These are phyloP conservation scores for Crithidia sp. DNA, from an alignment of 208 protist species.

Conservation along the genomic window DNA sequence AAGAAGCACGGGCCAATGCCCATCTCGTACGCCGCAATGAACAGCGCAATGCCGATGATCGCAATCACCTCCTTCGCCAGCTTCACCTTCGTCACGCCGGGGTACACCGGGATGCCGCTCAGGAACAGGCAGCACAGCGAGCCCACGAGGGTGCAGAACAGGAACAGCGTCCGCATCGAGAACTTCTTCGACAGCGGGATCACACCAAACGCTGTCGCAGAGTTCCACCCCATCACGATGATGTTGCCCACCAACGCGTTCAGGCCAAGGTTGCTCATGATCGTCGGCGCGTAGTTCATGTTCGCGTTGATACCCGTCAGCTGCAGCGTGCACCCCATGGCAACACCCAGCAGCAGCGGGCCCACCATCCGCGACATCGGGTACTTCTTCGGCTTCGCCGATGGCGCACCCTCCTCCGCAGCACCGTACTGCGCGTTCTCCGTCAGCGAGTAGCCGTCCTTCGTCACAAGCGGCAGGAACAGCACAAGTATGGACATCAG, in stretches of 20 bases:
- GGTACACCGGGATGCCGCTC: conserved; percentile 28
- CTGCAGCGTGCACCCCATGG: conserved; percentile 41
- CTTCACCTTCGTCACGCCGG: conserved; percentile 24
- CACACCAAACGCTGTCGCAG: conserved; percentile 31
- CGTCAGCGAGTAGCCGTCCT: conserved; percentile 10
- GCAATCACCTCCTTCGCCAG: conserved; percentile 29
- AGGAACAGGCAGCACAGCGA: conserved; percentile 35
- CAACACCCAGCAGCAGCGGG: conserved; percentile 28
- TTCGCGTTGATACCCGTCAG: conserved; percentile 59
- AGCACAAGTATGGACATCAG: conserved; percentile 2
- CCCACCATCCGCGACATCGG: conserved; percentile 4
- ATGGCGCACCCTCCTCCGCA: not conserved
- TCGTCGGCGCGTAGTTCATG: conserved; percentile 56
- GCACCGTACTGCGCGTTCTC: conserved; percentile 8
- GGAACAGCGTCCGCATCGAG: conserved; percentile 30
- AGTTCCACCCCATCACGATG: conserved; percentile 63
- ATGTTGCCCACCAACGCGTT: conserved; percentile 50
- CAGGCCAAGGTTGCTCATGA: conserved; percentile 34
- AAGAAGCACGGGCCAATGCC: conserved; percentile 54
- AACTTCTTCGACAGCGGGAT: conserved; percentile 38
- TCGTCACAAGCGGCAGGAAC: conserved; percentile 23
- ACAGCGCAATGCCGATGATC: conserved; percentile 45
- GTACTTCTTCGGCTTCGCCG: conserved; percentile 2
- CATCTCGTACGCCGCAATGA: conserved; percentile 43
- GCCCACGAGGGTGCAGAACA: conserved; percentile 22